phyloP scores from a whole-genome alignment of 2,329 filamentous ascomycete genomes.

The Zymoseptoria ardabiliae region DNA sequence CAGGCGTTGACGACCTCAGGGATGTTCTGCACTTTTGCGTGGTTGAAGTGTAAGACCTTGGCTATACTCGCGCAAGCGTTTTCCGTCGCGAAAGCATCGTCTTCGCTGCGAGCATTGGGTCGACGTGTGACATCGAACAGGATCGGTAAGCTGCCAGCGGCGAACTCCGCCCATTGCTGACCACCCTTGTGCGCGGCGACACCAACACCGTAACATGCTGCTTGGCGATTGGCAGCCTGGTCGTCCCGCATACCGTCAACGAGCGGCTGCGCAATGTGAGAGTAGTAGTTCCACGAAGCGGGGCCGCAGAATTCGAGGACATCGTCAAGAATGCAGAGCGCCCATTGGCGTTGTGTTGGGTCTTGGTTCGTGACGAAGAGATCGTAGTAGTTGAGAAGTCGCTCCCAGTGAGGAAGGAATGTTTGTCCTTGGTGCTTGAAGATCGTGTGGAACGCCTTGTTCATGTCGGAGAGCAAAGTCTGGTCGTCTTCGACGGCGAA shows the following conservation, averaged over 20 bases:
- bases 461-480: constrained; percentile 95
- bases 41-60: constrained; percentile 91
- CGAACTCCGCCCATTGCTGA: constrained; percentile 77
- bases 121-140: constrained; percentile 80
- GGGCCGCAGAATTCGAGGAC: constrained; percentile 93
- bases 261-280: constrained; percentile 79
- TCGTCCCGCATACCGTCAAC: constrained; percentile 78
- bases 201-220: constrained; percentile 90
- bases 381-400: constrained; percentile 76
- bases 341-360: constrained; percentile 92
- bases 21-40: constrained; percentile 64
- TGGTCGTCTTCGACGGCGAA: constrained; percentile 96
- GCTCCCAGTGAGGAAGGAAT: constrained; percentile 85
- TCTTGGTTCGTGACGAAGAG: constrained; percentile 74
- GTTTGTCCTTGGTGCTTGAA: constrained; percentile 89
- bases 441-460: constrained; percentile 98
- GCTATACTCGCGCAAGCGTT: constrained; percentile 95
- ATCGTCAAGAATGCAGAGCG: constrained; percentile 97
- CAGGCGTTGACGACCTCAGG: constrained; percentile 75
- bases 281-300: constrained; percentile 78
- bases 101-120: constrained; percentile 75
- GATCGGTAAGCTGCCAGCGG: constrained; percentile 68
- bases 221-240: constrained; percentile 87
- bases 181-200: constrained; percentile 92
- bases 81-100: constrained; percentile 94